A percentile compares a stretch with the other conserved stretches of the same genome.
These are phyloP conservation scores for Chaetomium olivaceum DNA, from an alignment of 2,329 filamentous ascomycete species.

Conservation along the genomic window DNA sequence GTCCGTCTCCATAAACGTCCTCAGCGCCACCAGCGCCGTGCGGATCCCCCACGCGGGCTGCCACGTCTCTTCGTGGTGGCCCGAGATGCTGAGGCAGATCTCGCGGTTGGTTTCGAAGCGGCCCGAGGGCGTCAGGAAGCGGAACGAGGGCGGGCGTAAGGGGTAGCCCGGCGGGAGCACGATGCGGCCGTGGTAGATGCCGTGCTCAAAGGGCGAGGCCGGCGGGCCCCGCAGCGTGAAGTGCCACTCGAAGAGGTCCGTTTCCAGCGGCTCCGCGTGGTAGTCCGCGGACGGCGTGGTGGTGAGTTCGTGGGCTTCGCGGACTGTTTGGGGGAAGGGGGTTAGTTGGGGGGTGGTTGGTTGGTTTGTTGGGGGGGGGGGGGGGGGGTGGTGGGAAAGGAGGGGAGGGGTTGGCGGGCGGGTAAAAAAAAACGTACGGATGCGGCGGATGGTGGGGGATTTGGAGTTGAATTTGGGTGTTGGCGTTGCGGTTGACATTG, in stretches of 20 bases:
- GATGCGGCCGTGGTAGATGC: constrained; percentile 95
- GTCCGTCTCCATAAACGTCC: constrained; percentile 92
- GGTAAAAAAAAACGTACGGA: constrained; percentile 56
- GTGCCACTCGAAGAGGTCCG: constrained; percentile 97
- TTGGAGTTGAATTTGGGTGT: constrained; percentile 64
- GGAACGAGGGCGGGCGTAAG: constrained; percentile 89
- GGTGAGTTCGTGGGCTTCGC: constrained; percentile 86
- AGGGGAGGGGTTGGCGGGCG: constrained; percentile 5
- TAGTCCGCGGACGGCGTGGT: constrained; percentile 80
- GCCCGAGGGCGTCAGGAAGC: constrained; percentile 87
- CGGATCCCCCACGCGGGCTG: constrained; percentile 96
- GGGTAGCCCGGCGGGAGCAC: constrained; percentile 87
- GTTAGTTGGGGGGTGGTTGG: constrained; percentile 30
- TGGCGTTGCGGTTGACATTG: constrained; percentile 26
- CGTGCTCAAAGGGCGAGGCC: constrained; percentile 72
- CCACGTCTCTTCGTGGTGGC: constrained; percentile 98
- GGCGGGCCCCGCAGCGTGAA: constrained; percentile 94
- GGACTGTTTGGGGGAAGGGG: constrained; percentile 56
- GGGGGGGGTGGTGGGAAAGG: constrained; percentile 23
- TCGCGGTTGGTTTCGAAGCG: constrained; percentile 96
- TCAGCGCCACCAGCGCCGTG: constrained; percentile 76
- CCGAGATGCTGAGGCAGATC: constrained; percentile 91
- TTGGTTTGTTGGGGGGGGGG: constrained; percentile 36
- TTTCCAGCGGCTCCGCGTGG: constrained; percentile 79
- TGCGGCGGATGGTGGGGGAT: constrained; percentile 81